phyloP scores from a whole-genome alignment of 164 flowering plant species.

The Dillenia turbinata region DNA sequence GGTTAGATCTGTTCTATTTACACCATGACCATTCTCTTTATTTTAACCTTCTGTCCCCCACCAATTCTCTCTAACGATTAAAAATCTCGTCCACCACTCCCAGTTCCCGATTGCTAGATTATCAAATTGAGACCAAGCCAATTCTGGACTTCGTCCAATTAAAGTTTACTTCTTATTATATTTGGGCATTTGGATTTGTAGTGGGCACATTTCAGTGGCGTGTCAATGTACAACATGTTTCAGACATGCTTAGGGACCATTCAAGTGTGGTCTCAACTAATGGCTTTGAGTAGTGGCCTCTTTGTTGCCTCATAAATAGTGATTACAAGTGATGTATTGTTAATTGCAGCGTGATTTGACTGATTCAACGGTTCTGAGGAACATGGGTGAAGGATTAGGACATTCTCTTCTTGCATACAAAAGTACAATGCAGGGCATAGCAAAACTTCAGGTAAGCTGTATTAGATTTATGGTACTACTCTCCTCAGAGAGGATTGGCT shows the following conservation, averaged over 20 bases:
- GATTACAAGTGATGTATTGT: neutral
- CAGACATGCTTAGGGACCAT: too few species aligned
- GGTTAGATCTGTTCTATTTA: constrained; percentile 30
- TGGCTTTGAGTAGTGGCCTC: too few species aligned
- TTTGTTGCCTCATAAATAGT: too few species aligned
- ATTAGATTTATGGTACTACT: neutral
- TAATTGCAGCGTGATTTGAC: constrained; percentile 86
- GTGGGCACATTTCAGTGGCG: neutral
- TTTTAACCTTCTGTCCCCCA: too few species aligned
- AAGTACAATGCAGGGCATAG: constrained; percentile 80
- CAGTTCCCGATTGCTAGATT: too few species aligned
- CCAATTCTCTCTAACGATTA: too few species aligned
- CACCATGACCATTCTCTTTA: too few species aligned
- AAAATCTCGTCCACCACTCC: too few species aligned
- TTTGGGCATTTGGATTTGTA: neutral
- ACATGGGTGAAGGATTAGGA: constrained; percentile 86
- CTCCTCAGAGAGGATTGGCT: neutral
- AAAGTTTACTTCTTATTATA: too few species aligned
- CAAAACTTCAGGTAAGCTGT: constrained; percentile 77
- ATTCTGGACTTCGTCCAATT: too few species aligned
- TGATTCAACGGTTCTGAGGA: constrained; percentile 95
- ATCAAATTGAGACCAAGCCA: too few species aligned
- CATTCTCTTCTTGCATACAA: constrained; percentile 90
- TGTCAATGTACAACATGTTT: neutral
- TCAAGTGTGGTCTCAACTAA: too few species aligned